Evolutionary conservation across 2,329 filamentous ascomycete genomes (phyloP).

Genomic region (Colletotrichum tropicicola): DNA sequence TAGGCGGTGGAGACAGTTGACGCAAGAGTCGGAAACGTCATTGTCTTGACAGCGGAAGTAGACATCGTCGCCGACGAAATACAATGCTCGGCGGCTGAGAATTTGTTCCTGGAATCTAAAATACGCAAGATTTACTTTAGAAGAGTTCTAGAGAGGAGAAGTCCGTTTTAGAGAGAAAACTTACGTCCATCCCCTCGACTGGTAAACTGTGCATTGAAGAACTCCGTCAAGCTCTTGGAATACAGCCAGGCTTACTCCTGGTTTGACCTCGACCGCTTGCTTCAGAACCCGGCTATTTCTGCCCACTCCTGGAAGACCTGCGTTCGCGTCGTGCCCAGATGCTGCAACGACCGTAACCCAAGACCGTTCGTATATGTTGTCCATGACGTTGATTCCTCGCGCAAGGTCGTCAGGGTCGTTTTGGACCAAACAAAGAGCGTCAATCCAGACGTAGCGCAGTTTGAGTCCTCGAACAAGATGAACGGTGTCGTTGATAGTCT

Average conservation of each 20-base stretch:
- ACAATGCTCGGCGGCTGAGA: neutral
- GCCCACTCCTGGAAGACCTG: neutral
- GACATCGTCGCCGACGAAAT: neutral
- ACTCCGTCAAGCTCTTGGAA: neutral
- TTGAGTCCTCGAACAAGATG: slow-evolving; percentile 1
- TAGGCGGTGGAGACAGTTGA: too few relatives aligned
- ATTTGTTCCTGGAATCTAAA: neutral
- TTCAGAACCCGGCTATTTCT: neutral
- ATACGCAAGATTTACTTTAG: too few relatives aligned
- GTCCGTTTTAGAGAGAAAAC: too few relatives aligned
- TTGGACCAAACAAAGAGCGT: slow-evolving; percentile 27
- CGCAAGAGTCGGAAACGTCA: neutral
- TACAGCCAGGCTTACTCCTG: neutral
- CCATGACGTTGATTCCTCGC: slow-evolving; percentile 2
- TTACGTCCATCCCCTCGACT: slow-evolving; percentile 6
- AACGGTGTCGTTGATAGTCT: slow-evolving; percentile 23
- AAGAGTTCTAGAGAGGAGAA: too few relatives aligned
- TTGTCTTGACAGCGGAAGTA: neutral
- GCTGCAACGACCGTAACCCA: slow-evolving; percentile 6
- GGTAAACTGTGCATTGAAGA: neutral
- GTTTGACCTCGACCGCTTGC: neutral
- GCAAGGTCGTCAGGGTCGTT: slow-evolving; percentile 2
- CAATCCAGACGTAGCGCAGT: slow-evolving; percentile 28
- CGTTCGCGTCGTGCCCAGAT: neutral
- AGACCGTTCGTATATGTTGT: neutral